These are phyloP conservation scores for Rutstroemia sp. DNA, from an alignment of 2,329 filamentous ascomycete genomes.

Conservation along the genomic window DNA sequence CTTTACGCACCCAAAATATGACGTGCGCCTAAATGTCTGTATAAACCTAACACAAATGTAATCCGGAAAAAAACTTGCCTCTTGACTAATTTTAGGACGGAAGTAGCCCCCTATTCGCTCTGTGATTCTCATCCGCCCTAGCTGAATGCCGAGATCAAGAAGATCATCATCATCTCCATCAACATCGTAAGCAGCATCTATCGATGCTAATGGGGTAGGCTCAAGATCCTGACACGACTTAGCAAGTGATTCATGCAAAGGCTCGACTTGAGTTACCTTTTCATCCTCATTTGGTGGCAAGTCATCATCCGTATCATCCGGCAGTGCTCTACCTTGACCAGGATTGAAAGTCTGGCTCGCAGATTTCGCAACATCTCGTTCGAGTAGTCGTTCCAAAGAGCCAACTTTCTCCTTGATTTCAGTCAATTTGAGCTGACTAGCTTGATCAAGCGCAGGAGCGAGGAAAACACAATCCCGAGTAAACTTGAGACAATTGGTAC, in stretches of 20 bases:
- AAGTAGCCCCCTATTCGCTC: slow-evolving; percentile 69
- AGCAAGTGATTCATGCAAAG: neutral
- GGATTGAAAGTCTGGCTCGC: slow-evolving; percentile 9
- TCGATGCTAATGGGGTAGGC: slow-evolving; percentile 52
- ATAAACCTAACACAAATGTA: neutral
- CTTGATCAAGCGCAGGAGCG: slow-evolving; percentile 49
- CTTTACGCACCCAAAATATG: no score
- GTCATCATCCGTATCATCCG: slow-evolving; percentile 42
- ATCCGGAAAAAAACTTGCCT: slow-evolving; percentile 41
- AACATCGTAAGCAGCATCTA: slow-evolving; percentile 62
- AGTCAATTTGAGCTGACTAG: slow-evolving; percentile 60
- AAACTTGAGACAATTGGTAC: slow-evolving; percentile 39
- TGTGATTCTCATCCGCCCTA: slow-evolving; percentile 66
- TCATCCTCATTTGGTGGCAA: slow-evolving; percentile 43
- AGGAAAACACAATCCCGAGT: slow-evolving; percentile 38
- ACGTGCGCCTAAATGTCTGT: no score
- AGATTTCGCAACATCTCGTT: slow-evolving; percentile 56
- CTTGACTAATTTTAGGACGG: slow-evolving; percentile 61
- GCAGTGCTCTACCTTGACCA: slow-evolving; percentile 21
- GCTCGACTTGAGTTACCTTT: slow-evolving; percentile 30
- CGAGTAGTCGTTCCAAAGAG: slow-evolving; percentile 60
- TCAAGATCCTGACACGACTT: slow-evolving; percentile 40
- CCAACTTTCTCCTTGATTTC: slow-evolving; percentile 77
- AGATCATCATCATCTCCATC: slow-evolving; percentile 58
- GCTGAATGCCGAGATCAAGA: slow-evolving; percentile 62